Base-by-base conservation (phyloP, 1,139 yeast species). In the Saccharomyces hybrid region DNA sequence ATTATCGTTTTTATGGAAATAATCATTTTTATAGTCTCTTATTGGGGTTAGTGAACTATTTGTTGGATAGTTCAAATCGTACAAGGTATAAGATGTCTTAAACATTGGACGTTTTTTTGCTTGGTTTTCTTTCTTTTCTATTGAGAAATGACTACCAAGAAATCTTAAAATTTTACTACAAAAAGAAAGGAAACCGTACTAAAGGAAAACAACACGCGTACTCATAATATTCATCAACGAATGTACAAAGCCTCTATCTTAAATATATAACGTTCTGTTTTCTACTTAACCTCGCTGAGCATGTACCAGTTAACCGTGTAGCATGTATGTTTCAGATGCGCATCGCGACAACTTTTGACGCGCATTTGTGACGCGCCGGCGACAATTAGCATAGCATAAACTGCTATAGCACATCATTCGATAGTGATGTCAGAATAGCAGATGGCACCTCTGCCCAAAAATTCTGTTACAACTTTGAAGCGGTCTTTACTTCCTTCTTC, bases 361-460 rank as follows among this genome's bases (percentile, higher is more conserved):
- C 44, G 44, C 44, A 38, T 38, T 38, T 38, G 44, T 38, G 44
- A 38, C 44, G 44, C 25, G 44, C 14, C 44, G 44, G 26, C 44
- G 44, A 9, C n/a, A 38, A 9, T 38, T 23, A 23, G 1, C 5
- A 4, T 23, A 23, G 25, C 25, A 4, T 4, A 38, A 8, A 38
- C 13, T n/a, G 14, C 25, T 2, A 16, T 11, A 13, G 13, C 13
- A 7, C n/a, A 38, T 38, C 44, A 38, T 9, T 20, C 3, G 3
- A 38, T 38, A 16, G 44, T 38, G 44, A 38, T 50, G 61, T 48
- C 44, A 38, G 53, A 55, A 70, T 68, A 62, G 53, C 83, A 90
- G 83, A 89, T 79, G 0, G 88, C 91, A 1, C 99, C 99, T 57
- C 88, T 80, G 2, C 97, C 96, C 52, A 90, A 78, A 68, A 86